phyloP scores from a whole-genome alignment of 2,329 filamentous ascomycete genomes.

The Fusarium luffae region DNA sequence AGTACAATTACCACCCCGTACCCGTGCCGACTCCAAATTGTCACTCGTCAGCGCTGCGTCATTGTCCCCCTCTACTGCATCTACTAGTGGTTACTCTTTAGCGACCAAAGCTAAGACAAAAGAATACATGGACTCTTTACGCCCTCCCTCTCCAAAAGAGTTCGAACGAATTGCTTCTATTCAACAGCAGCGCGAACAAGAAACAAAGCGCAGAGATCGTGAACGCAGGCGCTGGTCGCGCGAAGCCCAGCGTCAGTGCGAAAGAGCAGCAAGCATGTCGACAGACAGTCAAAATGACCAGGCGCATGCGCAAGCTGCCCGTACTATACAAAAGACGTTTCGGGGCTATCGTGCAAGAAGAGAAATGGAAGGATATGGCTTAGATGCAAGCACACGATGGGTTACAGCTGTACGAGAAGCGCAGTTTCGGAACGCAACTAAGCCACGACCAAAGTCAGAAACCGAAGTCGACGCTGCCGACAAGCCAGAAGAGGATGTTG shows the following conservation, averaged over 20 bases:
- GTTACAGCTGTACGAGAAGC: slow-evolving; percentile 71
- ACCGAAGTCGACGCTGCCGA: slow-evolving; percentile 14
- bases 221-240: slow-evolving; percentile 52
- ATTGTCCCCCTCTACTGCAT: slow-evolving; percentile 9
- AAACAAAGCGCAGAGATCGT: slow-evolving; percentile 55
- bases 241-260: slow-evolving; percentile 44
- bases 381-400: slow-evolving; percentile 79
- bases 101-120: slow-evolving; percentile 46
- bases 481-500: slow-evolving; percentile 17
- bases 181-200: slow-evolving; percentile 60
- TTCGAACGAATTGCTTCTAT: slow-evolving; percentile 61
- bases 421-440: slow-evolving; percentile 63
- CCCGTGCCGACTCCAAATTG: slow-evolving; percentile 24
- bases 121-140: slow-evolving; percentile 63
- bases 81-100: slow-evolving; percentile 8
- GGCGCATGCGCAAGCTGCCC: slow-evolving; percentile 61
- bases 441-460: slow-evolving; percentile 53
- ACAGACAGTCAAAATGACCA: slow-evolving; percentile 35
- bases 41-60: slow-evolving; percentile 33
- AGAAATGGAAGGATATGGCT: slow-evolving; percentile 73
- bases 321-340: slow-evolving; percentile 76
- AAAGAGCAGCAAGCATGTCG: slow-evolving; percentile 29
- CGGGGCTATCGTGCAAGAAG: slow-evolving; percentile 79
- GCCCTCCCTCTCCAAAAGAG: slow-evolving; percentile 58
- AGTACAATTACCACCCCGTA: background rate